Conservation (phyloP, 441 rosid species). For the Hura crepitans region DNA sequence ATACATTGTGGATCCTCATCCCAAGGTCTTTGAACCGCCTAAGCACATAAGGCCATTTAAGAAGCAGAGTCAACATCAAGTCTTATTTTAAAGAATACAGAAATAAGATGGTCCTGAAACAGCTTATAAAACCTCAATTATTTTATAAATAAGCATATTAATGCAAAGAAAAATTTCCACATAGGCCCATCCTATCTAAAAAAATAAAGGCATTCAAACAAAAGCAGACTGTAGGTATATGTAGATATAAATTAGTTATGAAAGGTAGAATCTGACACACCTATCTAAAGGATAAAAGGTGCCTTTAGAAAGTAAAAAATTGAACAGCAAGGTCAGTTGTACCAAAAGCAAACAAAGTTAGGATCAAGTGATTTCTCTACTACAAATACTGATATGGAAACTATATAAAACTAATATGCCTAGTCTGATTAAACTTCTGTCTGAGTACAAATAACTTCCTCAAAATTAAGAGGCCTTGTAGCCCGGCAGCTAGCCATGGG, state of each 20-base stretch:
- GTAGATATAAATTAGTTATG: background rate
- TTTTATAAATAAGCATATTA: background rate
- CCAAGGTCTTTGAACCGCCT: conserved; percentile 93
- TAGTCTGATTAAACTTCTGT: background rate
- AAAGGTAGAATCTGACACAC: background rate
- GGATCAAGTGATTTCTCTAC: background rate
- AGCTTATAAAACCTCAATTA: conserved; percentile 12
- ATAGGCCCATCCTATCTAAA: background rate
- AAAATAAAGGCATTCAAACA: background rate
- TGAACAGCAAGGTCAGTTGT: background rate
- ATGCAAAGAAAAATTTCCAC: background rate
- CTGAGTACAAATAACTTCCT: background rate
- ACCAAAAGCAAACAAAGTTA: background rate
- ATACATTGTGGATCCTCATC: conserved; percentile 77
- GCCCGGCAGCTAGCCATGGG: background rate
- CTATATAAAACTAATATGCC: too few relatives aligned
- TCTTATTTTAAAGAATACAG: conserved; percentile 6
- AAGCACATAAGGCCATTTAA: conserved; percentile 26
- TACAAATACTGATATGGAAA: background rate
- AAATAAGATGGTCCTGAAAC: background rate
- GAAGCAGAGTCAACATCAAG: conserved; percentile 22
- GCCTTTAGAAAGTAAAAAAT: background rate
- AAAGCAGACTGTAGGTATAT: background rate
- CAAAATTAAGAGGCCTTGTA: background rate
- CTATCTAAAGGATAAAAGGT: background rate